A percentile compares a stretch with the other conserved stretches of the same genome.
Evolutionary conservation across 2,329 filamentous ascomycete genomes (phyloP).

Genomic region (Huntiella moniliformis): DNA sequence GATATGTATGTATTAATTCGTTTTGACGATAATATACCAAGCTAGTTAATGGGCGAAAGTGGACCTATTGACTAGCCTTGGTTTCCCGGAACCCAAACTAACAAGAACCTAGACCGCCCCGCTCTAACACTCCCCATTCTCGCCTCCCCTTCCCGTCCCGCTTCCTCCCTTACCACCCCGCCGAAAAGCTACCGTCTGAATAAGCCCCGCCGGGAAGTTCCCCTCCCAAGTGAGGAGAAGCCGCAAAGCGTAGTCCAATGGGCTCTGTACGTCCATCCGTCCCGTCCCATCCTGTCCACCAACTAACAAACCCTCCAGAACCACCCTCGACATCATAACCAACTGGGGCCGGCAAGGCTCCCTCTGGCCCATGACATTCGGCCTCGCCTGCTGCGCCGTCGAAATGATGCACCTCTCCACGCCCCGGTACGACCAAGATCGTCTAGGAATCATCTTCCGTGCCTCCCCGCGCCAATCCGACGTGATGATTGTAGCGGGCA

Average conservation of each 20-base stretch:
- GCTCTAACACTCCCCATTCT: conserved; percentile 40
- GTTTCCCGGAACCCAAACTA: neutral
- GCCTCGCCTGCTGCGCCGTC: conserved; percentile 71
- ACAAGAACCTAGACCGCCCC: conserved; percentile 39
- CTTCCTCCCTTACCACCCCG: conserved; percentile 35
- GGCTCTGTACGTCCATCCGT: conserved; percentile 47
- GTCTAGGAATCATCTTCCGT: conserved; percentile 77
- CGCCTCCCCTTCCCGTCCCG: conserved; percentile 46
- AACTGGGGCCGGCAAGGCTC: conserved; percentile 77
- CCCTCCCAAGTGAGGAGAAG: conserved; percentile 56
- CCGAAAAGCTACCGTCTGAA: conserved; percentile 24
- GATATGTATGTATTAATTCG: too few species aligned
- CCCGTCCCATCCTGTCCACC: neutral
- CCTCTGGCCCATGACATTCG: conserved; percentile 78
- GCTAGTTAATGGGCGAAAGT: too few species aligned
- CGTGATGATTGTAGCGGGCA: conserved; percentile 86
- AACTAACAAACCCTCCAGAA: conserved; percentile 26
- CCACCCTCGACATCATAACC: conserved; percentile 57
- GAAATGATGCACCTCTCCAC: conserved; percentile 90
- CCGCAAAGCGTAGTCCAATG: conserved; percentile 72
- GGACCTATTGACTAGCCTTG: neutral
- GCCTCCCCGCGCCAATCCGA: conserved; percentile 75
- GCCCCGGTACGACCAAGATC: conserved; percentile 76
- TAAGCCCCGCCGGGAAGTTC: conserved; percentile 45
- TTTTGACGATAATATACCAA: too few species aligned